Evolutionary conservation across 768 basidiomycete genomes (phyloP).

Genomic region (Hysterangium stoloniferum): DNA sequence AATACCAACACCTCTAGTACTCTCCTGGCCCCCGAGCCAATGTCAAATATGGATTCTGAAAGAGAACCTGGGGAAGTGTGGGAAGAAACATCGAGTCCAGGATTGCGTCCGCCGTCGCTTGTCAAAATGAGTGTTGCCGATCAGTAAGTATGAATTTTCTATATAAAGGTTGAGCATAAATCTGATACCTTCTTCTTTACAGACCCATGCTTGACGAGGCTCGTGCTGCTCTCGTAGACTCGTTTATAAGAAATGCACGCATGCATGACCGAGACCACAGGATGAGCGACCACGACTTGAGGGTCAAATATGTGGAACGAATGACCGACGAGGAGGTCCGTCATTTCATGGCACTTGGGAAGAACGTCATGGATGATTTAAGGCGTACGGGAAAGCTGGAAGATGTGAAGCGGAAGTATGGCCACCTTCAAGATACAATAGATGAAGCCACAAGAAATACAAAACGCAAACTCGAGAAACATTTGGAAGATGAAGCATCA

Average conservation of each 20-base stretch:
- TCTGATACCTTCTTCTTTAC: no score
- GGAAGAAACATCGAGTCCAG: no score
- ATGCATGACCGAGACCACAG: background rate
- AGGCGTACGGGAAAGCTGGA: background rate
- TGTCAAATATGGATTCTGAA: no score
- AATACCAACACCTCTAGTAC: no score
- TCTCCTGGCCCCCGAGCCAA: no score
- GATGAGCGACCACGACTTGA: background rate
- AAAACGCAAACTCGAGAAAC: background rate
- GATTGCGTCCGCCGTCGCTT: no score
- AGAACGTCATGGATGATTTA: slow-evolving; percentile 3
- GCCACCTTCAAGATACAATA: background rate
- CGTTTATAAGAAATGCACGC: background rate
- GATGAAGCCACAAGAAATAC: background rate
- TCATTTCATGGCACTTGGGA: slow-evolving; percentile 1
- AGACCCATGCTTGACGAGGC: background rate
- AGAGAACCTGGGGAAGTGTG: no score
- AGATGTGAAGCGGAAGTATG: slow-evolving; percentile 3
- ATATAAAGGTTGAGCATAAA: no score
- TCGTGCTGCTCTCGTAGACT: background rate
- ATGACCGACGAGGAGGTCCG: slow-evolving; percentile 1
- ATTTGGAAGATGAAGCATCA: background rate
- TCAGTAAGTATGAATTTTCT: no score
- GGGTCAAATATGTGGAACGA: background rate
- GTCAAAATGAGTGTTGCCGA: no score